These are phyloP conservation scores for Cephaloascus fragrans DNA, from an alignment of 805 yeast species.

Conservation along the genomic window DNA sequence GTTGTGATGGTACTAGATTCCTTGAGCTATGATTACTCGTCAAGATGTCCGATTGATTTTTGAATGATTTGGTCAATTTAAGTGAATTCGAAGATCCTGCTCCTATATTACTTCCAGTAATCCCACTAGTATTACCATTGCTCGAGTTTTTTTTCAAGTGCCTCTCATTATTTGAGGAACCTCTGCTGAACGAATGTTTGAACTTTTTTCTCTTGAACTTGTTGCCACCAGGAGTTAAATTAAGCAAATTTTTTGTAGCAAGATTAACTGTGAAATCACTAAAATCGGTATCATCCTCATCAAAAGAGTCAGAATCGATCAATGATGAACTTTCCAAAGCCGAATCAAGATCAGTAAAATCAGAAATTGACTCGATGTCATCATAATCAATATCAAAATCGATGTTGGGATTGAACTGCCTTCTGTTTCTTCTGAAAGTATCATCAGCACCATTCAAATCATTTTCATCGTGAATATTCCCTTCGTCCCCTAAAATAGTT, in stretches of 20 bases:
- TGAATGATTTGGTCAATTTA: conserved; percentile 5
- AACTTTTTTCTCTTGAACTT: not conserved
- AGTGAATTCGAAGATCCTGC: not conserved
- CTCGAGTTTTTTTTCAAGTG: not conserved
- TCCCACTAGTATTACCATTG: not conserved
- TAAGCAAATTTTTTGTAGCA: too few species aligned
- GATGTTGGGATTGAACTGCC: not conserved
- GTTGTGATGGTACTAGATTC: conserved; percentile 1
- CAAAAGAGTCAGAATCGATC: conserved; percentile 20
- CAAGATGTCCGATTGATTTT: conserved; percentile 10
- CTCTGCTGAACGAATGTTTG: not conserved
- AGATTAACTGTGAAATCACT: not conserved
- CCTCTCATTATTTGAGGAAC: not conserved
- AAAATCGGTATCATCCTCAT: conserved; percentile 19
- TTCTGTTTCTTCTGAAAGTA: too few species aligned
- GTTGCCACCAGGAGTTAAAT: not conserved
- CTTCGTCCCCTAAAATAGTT: not conserved
- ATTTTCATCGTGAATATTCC: not conserved
- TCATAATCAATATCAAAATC: not conserved
- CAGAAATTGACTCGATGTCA: not conserved
- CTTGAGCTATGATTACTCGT: conserved; percentile 3
- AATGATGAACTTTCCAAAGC: conserved; percentile 2
- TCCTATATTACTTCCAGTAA: not conserved
- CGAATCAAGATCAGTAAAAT: conserved; percentile 3
- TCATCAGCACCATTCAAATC: conserved; percentile 1